Conservation (phyloP, 208 protist species). For the Acanthamoeba culbertsoni region DNA sequence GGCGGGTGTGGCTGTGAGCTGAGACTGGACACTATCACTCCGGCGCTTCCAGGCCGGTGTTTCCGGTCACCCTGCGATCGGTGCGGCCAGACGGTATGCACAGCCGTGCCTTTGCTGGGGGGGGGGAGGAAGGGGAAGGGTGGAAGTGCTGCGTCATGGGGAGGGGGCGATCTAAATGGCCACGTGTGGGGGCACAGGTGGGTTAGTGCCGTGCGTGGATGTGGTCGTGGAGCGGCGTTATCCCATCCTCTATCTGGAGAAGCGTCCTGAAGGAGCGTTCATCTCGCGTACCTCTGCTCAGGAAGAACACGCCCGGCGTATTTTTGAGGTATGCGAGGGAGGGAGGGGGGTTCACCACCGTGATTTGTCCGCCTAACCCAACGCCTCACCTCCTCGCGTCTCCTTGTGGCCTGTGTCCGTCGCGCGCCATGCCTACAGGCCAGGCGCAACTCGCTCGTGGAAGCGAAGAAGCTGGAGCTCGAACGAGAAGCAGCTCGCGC, state of each 20-base stretch:
- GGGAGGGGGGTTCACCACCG: neutral
- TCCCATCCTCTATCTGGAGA: slow-evolving; percentile 35
- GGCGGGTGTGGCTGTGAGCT: neutral
- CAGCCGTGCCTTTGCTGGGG: neutral
- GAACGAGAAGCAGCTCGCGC: neutral
- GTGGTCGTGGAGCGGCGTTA: slow-evolving; percentile 34
- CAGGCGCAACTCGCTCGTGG: neutral
- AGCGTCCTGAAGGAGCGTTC: neutral
- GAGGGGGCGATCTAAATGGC: too few relatives aligned
- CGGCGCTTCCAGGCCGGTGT: neutral
- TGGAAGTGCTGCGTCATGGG: too few relatives aligned
- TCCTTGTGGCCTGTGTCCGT: neutral
- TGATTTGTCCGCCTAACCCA: neutral
- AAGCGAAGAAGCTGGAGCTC: neutral
- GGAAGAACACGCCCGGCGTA: neutral
- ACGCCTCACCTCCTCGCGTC: neutral
- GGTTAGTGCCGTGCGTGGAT: slow-evolving; percentile 16
- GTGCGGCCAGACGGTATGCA: neutral
- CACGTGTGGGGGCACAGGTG: too few relatives aligned
- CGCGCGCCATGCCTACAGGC: neutral
- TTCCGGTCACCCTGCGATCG: neutral
- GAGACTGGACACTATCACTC: neutral
- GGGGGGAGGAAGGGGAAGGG: too few relatives aligned
- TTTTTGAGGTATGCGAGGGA: neutral
- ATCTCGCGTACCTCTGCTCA: neutral